Evolutionary conservation across 345 rosid species (phyloP), one percentile per base, ranked within the genome.

Genomic region (Dipteronia sinensis): DNA sequence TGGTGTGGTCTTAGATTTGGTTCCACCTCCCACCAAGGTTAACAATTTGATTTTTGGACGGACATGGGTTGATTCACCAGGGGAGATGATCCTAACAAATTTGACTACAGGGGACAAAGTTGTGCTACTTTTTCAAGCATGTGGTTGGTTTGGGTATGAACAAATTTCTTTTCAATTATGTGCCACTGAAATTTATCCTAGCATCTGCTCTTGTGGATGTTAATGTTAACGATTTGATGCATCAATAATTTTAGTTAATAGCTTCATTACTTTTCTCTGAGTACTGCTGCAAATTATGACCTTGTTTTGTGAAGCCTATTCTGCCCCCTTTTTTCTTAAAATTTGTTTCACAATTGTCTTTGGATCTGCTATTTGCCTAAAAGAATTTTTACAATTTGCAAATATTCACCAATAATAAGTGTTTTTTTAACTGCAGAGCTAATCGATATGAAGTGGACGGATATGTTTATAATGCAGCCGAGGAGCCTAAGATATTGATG

Each of bases 401-500:
- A 51, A 20, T 70, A 59, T 9, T 29, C 9, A 56, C 53, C n/a
- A 51, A 65, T 61, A 49, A 38, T 38, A 49, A 56, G 6, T 6
- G 29, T 58, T 46, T 46, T 10, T 73, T 79, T 77, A n/a, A 71
- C 82, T 72, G 73, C 89, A 92, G 97, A 49, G 75, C 97, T 80
- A 95, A 95, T 75, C 90, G 97, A n/a, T 92, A 87, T 81, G 97
- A 92, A 83, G 94, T 92, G 73, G 97, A 92, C 80, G 97, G 95
- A 51, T 92, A 92, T 67, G 93, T 91, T 25, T 92, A 91, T 77
- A 88, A 87, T 74, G 92, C 95, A 17, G 87, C 82, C 5, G 95
- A 92, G 82, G 97, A 91, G 76, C 95, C 97, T 22, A 90, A 89
- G 72, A 75, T 92, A 81, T 82, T 92, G 88, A 88, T 92, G 90